A percentile compares a stretch with the other conserved stretches of the same genome.
phyloP scores from a whole-genome alignment of 306 rosid species.

The Lathyrus aphaca region DNA sequence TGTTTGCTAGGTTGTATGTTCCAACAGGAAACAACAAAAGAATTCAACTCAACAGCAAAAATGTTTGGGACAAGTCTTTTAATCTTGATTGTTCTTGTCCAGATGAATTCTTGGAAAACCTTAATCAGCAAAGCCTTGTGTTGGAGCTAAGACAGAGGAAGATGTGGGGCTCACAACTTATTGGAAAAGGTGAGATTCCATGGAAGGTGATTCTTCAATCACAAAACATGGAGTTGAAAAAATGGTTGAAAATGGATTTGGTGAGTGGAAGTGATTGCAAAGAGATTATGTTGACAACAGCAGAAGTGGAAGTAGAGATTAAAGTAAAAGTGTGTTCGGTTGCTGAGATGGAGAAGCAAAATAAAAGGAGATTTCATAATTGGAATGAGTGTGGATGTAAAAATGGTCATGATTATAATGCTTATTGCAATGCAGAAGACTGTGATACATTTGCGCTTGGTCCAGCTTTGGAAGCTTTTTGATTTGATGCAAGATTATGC shows the following conservation, averaged over 20 bases:
- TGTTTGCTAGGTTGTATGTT: constrained; percentile 65
- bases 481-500: not conserved
- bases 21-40: constrained; percentile 51
- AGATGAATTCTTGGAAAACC: constrained; percentile 48
- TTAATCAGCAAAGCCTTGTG: constrained; percentile 57
- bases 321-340: constrained; percentile 37
- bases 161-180: constrained; percentile 60
- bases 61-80: constrained; percentile 74
- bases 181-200: constrained; percentile 69
- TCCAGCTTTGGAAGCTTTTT: constrained; percentile 60
- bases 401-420: constrained; percentile 43
- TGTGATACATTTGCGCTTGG: constrained; percentile 63
- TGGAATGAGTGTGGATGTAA: constrained; percentile 69
- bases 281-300: constrained; percentile 29
- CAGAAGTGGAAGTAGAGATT: constrained; percentile 60
- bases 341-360: constrained; percentile 26
- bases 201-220: constrained; percentile 66
- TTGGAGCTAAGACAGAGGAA: constrained; percentile 73
- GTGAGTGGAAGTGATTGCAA: constrained; percentile 16
- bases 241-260: constrained; percentile 61
- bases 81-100: constrained; percentile 66
- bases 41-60: constrained; percentile 53
- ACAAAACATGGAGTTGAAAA: constrained; percentile 61
- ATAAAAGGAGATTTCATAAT: constrained; percentile 27
- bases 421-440: constrained; percentile 49